A percentile compares a stretch with the other conserved stretches of the same genome.
Conservation (phyloP, 108 stramenopile genomes). For the Nitzschia sp. region DNA sequence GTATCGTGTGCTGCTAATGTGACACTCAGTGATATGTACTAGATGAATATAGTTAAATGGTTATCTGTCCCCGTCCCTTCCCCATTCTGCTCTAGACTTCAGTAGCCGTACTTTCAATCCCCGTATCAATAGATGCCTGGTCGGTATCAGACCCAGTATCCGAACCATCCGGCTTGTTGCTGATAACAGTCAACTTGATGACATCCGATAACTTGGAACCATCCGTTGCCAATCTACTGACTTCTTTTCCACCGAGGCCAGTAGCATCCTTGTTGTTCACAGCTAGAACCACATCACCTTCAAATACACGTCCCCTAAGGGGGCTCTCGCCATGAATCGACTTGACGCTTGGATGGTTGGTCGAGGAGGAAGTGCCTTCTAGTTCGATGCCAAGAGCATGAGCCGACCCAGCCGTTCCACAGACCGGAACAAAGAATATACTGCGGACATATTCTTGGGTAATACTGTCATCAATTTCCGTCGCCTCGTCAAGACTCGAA, state of each 20-base stretch:
- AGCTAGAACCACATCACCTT: slow-evolving; percentile 17
- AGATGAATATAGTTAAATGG: not conserved
- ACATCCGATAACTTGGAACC: not conserved
- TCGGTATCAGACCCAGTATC: not conserved
- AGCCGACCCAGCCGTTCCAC: not conserved
- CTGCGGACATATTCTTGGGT: not conserved
- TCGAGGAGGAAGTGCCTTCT: not conserved
- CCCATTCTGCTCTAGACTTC: not conserved
- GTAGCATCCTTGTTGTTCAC: slow-evolving; percentile 10
- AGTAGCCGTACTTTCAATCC: slow-evolving; percentile 3
- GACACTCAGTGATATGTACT: not conserved
- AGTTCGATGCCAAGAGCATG: not conserved
- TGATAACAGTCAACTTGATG: slow-evolving; percentile 16
- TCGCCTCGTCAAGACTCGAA: not conserved
- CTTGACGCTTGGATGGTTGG: slow-evolving; percentile 4
- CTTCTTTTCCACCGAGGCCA: not conserved
- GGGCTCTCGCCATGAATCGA: slow-evolving; percentile 14
- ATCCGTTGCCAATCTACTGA: not conserved
- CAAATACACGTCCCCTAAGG: slow-evolving; percentile 12
- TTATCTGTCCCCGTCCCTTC: not conserved
- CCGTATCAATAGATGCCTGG: not conserved
- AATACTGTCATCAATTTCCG: not conserved
- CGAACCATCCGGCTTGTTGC: slow-evolving; percentile 15
- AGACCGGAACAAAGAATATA: slow-evolving; percentile 10
- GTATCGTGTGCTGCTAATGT: not conserved